These are phyloP conservation scores for Byssochlamys sp. DNA, from an alignment of 2,329 filamentous ascomycete genomes.

Conservation along the genomic window DNA sequence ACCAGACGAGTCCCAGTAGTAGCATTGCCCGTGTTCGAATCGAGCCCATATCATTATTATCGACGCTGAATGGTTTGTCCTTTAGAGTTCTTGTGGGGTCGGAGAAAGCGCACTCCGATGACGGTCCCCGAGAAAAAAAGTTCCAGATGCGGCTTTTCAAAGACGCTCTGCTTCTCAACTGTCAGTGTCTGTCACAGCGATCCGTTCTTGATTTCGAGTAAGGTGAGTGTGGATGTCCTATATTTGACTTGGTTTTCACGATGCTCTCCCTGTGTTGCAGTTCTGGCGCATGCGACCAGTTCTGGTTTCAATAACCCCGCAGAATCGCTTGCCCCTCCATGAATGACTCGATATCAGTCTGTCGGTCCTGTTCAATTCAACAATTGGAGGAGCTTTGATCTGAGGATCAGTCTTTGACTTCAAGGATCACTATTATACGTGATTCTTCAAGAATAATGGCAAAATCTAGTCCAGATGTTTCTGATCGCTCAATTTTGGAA, in stretches of 20 bases:
- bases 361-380: neutral
- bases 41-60: neutral
- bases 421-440: neutral
- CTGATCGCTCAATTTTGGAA: neutral
- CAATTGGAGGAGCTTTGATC: neutral
- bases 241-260: neutral
- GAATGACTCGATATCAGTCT: neutral
- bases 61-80: neutral
- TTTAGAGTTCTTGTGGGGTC: conserved; percentile 5
- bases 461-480: neutral
- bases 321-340: conserved; percentile 2
- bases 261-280: neutral
- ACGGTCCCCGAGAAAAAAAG: conserved; percentile 7
- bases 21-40: neutral
- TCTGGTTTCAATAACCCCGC: neutral
- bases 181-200: neutral
- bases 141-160: conserved; percentile 10
- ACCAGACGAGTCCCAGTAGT: too few species aligned
- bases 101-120: conserved; percentile 6
- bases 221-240: neutral
- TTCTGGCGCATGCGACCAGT: neutral
- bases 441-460: neutral
- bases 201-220: neutral
- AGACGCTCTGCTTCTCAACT: conserved; percentile 5
- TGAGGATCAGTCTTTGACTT: neutral